These are phyloP conservation scores for Trifolium repens DNA, from an alignment of 306 rosid species.

Conservation along the genomic window DNA sequence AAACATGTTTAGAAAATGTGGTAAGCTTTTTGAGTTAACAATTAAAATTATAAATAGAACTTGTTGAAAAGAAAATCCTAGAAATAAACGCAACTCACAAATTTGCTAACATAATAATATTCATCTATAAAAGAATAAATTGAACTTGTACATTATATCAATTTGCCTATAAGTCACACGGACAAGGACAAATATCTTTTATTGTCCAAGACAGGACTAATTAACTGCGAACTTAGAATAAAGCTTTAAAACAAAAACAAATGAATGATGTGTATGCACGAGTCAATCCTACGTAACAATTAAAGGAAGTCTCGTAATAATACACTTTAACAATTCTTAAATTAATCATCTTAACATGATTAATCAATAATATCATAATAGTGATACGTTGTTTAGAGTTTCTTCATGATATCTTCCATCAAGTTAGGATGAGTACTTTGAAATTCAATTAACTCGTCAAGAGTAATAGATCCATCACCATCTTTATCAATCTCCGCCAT, in stretches of 20 bases:
- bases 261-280: not conserved
- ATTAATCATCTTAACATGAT: not conserved
- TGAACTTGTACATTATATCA: not conserved
- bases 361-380: not conserved
- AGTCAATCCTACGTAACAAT: not conserved
- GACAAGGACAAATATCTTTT: not conserved
- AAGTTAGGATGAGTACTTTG: conserved; percentile 52
- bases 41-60: no score
- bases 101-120: not conserved
- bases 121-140: not conserved
- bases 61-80: no score
- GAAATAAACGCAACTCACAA: not conserved
- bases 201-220: not conserved
- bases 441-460: conserved; percentile 59
- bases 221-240: not conserved
- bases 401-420: conserved; percentile 60
- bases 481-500: conserved; percentile 73
- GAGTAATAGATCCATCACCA: conserved; percentile 65
- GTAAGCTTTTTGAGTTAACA: no score
- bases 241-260: not conserved
- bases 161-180: not conserved
- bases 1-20: no score
- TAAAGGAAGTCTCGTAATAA: not conserved
- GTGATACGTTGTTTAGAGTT: conserved; percentile 26
- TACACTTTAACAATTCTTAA: not conserved